These are phyloP conservation scores for Arthrinium puccinioides DNA, from an alignment of 2,329 filamentous ascomycete species.

Conservation along the genomic window DNA sequence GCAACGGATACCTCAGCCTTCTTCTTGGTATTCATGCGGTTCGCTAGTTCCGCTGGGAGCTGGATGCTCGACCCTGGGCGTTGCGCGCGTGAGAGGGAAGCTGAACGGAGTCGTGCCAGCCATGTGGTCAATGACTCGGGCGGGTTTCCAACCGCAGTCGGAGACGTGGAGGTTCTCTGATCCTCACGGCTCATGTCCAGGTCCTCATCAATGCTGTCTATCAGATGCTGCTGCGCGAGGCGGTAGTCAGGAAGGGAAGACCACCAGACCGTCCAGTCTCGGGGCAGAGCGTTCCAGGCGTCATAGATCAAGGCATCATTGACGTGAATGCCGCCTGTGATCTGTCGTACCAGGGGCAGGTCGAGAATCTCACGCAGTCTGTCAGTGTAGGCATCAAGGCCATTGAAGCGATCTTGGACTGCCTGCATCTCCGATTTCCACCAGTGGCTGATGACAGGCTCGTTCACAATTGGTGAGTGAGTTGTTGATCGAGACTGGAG, in stretches of 20 bases:
- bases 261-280: slow-evolving; percentile 24
- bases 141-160: not conserved
- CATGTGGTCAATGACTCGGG: slow-evolving; percentile 16
- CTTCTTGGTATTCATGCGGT: slow-evolving; percentile 24
- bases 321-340: slow-evolving; percentile 26
- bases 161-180: too few species aligned
- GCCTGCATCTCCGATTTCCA: too few species aligned
- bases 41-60: slow-evolving; percentile 14
- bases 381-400: slow-evolving; percentile 13
- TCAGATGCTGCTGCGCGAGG: slow-evolving; percentile 20
- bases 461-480: too few species aligned
- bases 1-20: slow-evolving; percentile 20
- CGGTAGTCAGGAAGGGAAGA: slow-evolving; percentile 19
- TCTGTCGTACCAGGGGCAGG: slow-evolving; percentile 20
- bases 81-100: slow-evolving; percentile 16
- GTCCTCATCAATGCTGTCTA: slow-evolving; percentile 18
- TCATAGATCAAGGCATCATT: slow-evolving; percentile 23
- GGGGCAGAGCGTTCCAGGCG: slow-evolving; percentile 20
- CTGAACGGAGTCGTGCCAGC: slow-evolving; percentile 14
- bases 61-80: slow-evolving; percentile 7
- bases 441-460: too few species aligned
- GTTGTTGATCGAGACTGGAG: too few species aligned
- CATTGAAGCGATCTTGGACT: not conserved
- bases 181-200: too few species aligned
- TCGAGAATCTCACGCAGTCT: slow-evolving; percentile 15